phyloP scores from a whole-genome alignment of 306 rosid species.

The Inga oerstediana region DNA sequence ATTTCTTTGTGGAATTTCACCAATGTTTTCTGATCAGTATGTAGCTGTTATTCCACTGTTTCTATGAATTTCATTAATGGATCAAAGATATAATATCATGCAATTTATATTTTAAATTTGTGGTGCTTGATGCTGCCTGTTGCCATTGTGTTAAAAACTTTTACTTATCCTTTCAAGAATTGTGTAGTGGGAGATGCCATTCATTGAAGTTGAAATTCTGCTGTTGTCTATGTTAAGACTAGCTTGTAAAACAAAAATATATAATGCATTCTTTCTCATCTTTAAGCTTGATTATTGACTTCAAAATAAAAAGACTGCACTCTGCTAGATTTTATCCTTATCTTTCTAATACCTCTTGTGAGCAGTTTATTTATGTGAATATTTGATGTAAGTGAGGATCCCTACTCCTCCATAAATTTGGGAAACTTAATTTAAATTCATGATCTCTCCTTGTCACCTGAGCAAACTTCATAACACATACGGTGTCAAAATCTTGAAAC shows the following conservation, averaged over 20 bases:
- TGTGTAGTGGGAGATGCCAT: background rate
- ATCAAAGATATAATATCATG: background rate
- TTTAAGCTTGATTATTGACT: background rate
- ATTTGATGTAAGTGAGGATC: background rate
- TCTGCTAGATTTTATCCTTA: background rate
- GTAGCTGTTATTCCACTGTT: constrained; percentile 21
- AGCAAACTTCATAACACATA: no score
- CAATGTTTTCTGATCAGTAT: constrained; percentile 73
- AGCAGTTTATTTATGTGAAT: constrained; percentile 1
- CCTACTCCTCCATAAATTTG: no score
- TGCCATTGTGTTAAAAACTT: background rate
- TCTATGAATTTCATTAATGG: background rate
- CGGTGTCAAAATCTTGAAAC: no score
- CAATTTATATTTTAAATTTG: constrained; percentile 13
- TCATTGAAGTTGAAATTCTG: background rate
- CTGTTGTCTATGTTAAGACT: background rate
- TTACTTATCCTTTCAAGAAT: background rate
- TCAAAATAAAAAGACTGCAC: constrained; percentile 9
- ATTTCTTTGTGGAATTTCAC: constrained; percentile 64
- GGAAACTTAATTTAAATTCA: no score
- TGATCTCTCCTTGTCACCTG: no score
- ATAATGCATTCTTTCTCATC: background rate
- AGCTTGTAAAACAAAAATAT: background rate
- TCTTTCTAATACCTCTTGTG: background rate
- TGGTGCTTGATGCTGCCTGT: constrained; percentile 24